Base-by-base conservation (phyloP, 805 yeast species). In the Candida tibetensis region DNA sequence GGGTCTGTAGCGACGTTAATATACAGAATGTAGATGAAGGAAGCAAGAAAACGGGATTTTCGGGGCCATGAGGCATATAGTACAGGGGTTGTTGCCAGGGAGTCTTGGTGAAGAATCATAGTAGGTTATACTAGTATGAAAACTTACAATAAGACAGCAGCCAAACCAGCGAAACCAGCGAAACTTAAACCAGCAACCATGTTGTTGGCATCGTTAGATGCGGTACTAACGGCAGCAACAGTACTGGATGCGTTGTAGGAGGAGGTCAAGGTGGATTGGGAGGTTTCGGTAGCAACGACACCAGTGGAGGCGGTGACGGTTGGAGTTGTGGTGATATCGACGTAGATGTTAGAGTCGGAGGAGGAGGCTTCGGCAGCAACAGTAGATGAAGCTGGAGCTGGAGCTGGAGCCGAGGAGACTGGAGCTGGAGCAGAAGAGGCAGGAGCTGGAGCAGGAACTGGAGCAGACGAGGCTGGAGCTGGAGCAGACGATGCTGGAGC, bases 271-370 rank as follows among this genome's bases (percentile, higher is more conserved):
- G 76, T 68, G 36, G 65, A 53, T 54, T 66, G 73, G 16, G 45
- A 44, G 45, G 56, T 52, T 22, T 48, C 47, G 36, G 74, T 71
- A 39, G 74, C 69, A 45, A 72, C 69, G 42, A 69, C 72, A 51
- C 64, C 71, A 37, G 70, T 65, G 26, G 78, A 67, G n/a, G 57
- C 60, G 40, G 74, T 65, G 34, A 62, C 70, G 38, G 69, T 61
- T 49, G 79, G 79, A 32, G 79, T 75, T 41, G 68, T 56, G 43
- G 79, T 73, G 49, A 66, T 61, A 47, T 75, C 78, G 36, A 72
- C 75, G 53, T 67, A 71, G 33, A 63, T 51, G 53, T 64, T 56
- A 21, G 56, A 54, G 30, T 64, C 69, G 46, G 46, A 29, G 21
- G 54, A 37, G 15, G 47, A 23, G 7, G 37, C 45, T 9, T 47